Percentiles rank a stretch among this genome's conserved stretches.
Conservation (phyloP, 2,329 filamentous ascomycete genomes). For the Aspergillus sclerotialis region DNA sequence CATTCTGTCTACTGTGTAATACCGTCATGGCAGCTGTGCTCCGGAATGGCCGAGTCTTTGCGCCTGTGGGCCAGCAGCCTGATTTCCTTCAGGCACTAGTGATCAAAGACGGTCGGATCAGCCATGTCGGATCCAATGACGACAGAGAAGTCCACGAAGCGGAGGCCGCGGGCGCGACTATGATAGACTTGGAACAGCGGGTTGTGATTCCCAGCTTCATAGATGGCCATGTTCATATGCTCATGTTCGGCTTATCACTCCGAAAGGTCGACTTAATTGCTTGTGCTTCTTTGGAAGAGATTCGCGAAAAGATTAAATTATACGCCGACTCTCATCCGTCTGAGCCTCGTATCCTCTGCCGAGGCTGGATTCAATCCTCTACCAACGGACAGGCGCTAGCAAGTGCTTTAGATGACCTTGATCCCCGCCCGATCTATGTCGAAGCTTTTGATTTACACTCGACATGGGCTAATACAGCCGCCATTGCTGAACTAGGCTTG, state of each 20-base stretch:
- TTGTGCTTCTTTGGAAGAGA: slow-evolving; percentile 38
- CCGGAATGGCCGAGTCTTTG: slow-evolving; percentile 29
- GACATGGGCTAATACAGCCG: slow-evolving; percentile 44
- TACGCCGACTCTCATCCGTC: slow-evolving; percentile 36
- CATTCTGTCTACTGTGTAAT: not conserved
- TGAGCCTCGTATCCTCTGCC: slow-evolving; percentile 38
- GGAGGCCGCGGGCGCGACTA: slow-evolving; percentile 10
- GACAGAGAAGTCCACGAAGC: slow-evolving; percentile 16
- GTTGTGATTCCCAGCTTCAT: slow-evolving; percentile 43
- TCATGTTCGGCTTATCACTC: slow-evolving; percentile 44
- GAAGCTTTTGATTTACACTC: slow-evolving; percentile 47
- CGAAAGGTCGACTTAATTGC: slow-evolving; percentile 38
- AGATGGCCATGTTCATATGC: slow-evolving; percentile 45
- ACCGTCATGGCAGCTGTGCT: slow-evolving; percentile 12
- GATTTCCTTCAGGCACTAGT: slow-evolving; percentile 31
- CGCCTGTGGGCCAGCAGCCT: slow-evolving; percentile 8
- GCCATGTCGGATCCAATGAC: slow-evolving; percentile 32
- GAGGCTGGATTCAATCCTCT: slow-evolving; percentile 45
- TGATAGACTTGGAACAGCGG: slow-evolving; percentile 29
- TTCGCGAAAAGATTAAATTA: slow-evolving; percentile 34
- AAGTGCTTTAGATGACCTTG: slow-evolving; percentile 43
- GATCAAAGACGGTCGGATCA: slow-evolving; percentile 34
- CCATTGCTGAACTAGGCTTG: slow-evolving; percentile 39
- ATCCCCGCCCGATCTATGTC: slow-evolving; percentile 43
- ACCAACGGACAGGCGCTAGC: slow-evolving; percentile 39